phyloP scores from a whole-genome alignment of 352 stramenopile genomes.

The Phytophthora foliorum region DNA sequence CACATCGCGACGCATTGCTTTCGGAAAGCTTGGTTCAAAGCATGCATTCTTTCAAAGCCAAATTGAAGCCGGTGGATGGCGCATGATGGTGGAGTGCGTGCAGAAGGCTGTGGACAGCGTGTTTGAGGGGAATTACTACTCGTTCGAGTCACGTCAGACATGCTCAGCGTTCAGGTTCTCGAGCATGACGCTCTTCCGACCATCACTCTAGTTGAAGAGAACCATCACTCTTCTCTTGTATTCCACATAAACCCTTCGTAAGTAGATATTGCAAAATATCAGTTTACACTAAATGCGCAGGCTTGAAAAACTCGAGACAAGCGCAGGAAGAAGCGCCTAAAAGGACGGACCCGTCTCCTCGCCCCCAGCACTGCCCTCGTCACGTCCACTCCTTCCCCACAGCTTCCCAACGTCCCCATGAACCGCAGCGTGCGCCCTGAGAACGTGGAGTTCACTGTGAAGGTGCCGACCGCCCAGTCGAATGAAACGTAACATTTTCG shows the following conservation, averaged over 20 bases:
- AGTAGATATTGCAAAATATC: no score
- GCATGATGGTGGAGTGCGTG: no score
- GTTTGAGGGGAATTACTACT: no score
- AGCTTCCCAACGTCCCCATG: slow-evolving; percentile 36
- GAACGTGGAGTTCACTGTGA: slow-evolving; percentile 98
- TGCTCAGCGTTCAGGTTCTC: no score
- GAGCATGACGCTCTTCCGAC: no score
- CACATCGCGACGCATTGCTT: slow-evolving; percentile 22
- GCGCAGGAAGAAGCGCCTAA: not conserved
- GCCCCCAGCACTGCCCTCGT: not conserved
- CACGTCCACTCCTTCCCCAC: not conserved
- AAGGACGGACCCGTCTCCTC: not conserved
- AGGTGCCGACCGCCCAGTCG: slow-evolving; percentile 47
- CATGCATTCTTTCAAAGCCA: slow-evolving; percentile 28
- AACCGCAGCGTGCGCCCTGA: slow-evolving; percentile 89
- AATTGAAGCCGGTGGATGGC: not conserved
- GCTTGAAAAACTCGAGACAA: not conserved
- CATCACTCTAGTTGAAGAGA: not conserved
- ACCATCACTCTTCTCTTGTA: not conserved
- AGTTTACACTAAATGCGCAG: no score
- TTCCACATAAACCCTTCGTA: not conserved
- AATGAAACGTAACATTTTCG: no score
- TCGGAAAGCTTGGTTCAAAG: slow-evolving; percentile 10
- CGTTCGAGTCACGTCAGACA: no score
- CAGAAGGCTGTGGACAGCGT: no score